Base-by-base conservation (phyloP, 75 land plant genomes). In the Cupressus sempervirens region DNA sequence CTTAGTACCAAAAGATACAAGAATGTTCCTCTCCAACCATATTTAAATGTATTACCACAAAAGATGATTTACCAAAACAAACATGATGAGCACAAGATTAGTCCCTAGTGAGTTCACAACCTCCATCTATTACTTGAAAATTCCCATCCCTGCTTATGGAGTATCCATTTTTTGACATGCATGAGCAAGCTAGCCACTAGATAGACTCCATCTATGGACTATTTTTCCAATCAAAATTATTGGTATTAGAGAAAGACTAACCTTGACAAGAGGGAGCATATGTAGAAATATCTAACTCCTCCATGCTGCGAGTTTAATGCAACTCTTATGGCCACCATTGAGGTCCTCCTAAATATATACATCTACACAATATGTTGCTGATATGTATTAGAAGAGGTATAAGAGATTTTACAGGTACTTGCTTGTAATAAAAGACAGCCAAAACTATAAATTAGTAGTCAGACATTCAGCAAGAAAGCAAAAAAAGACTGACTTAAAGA, bases 251-350 rank as follows among this genome's bases (percentile, higher is more conserved):
- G 30, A 5, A 75, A n/a, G 20, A 70, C 7, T 58, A 0, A 97
- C 99, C 99, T 93, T 53, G 99, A 94, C 82, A 99, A 98, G 10
- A 98, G 92, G 32, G 99, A 98, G 86, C 99, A 98, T 48, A 98
- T 98, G 83, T 98, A 98, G 89, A 98, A 98, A 86, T 98, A 99
- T 76, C 83, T 96, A 9, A 82, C 86, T 65, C 91, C 96, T 85
- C 99, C 99, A 89, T 95, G 91, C 83, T 94, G 91, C 11, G 96
- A 88, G 83, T 96, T 93, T 36, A 98, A 86, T 82, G 99, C 95
- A 87, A 95, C 94, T 50, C 99, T 88, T 68, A 98, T 96, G 72
- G 94, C 94, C 23, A 96, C 92, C 99, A 98, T 98, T 26, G 98
- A 90, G 40, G 92, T 80, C 91, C 95, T 94, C 85, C 99, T 88